These are phyloP conservation scores for Marasmius sp. DNA, from an alignment of 1,284 basidiomycete species.

Conservation along the genomic window DNA sequence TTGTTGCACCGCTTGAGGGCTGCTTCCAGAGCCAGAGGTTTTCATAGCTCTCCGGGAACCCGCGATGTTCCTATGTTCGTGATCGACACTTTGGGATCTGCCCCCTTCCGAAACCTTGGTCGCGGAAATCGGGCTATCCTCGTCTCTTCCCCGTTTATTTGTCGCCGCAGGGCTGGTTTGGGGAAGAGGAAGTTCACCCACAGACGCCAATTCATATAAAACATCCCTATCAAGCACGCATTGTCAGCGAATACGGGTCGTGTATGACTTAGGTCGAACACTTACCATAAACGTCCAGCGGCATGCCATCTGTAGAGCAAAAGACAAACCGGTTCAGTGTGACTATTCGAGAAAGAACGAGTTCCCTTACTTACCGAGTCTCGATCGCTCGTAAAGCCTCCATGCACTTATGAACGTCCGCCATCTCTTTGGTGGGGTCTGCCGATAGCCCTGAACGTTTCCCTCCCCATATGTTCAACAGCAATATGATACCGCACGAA, in stretches of 20 bases:
- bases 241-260: not conserved
- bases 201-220: constrained; percentile 64
- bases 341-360: not conserved
- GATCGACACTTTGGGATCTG: constrained; percentile 2
- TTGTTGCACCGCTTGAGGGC: constrained; percentile 11
- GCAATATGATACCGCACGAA: constrained; percentile 66
- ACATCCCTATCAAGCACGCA: constrained; percentile 51
- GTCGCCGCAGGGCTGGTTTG: constrained; percentile 43
- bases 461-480: constrained; percentile 80
- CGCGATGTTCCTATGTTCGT: constrained; percentile 24
- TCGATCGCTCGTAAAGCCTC: constrained; percentile 56
- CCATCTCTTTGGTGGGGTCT: constrained; percentile 63
- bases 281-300: constrained; percentile 45
- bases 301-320: constrained; percentile 41
- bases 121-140: constrained; percentile 38
- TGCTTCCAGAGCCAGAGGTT: not conserved
- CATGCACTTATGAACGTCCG: constrained; percentile 73
- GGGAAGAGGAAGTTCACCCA: constrained; percentile 65
- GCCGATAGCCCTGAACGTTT: constrained; percentile 55
- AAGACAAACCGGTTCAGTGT: not conserved
- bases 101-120: constrained; percentile 16
- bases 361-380: constrained; percentile 33
- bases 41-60: constrained; percentile 19
- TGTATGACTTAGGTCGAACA: not conserved
- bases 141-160: constrained; percentile 65